These are phyloP conservation scores for Decorospora gaudefroyi DNA, from an alignment of 2,329 filamentous ascomycete genomes.

Conservation along the genomic window DNA sequence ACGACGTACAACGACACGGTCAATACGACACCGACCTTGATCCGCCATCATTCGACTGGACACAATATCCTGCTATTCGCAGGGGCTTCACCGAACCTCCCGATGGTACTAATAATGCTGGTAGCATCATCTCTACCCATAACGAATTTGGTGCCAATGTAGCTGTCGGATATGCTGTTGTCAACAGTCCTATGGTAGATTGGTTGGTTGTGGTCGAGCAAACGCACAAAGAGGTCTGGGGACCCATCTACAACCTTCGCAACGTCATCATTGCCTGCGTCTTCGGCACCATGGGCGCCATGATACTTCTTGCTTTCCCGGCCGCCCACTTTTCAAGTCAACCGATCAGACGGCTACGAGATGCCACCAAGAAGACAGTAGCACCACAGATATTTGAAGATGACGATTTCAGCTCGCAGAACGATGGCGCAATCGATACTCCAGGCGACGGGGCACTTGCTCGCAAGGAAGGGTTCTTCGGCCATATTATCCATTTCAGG, in stretches of 20 bases:
- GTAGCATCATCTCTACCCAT: conserved; percentile 66
- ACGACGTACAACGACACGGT: conserved; percentile 29
- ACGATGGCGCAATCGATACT: conserved; percentile 49
- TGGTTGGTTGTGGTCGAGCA: conserved; percentile 87
- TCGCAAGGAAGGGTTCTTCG: conserved; percentile 53
- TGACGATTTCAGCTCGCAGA: conserved; percentile 46
- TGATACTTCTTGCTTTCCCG: conserved; percentile 73
- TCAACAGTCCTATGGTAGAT: conserved; percentile 69
- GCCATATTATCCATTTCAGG: conserved; percentile 44
- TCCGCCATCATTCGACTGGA: conserved; percentile 59
- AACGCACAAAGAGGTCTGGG: conserved; percentile 71
- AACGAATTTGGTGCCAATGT: conserved; percentile 74
- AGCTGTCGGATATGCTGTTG: conserved; percentile 78
- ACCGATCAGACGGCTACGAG: conserved; percentile 76
- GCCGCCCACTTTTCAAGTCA: conserved; percentile 80
- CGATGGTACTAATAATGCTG: conserved; percentile 66
- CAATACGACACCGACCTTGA: conserved; percentile 33
- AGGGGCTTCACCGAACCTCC: conserved; percentile 60
- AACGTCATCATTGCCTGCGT: conserved; percentile 82
- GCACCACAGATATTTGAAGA: conserved; percentile 64
- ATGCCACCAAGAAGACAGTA: conserved; percentile 74
- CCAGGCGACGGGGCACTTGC: conserved; percentile 56
- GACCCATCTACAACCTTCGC: conserved; percentile 73
- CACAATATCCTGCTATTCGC: conserved; percentile 65
- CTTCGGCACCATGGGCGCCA: conserved; percentile 76